Base-by-base conservation (phyloP, 2,329 filamentous ascomycete genomes). In the Dactylella cylindrospora region DNA sequence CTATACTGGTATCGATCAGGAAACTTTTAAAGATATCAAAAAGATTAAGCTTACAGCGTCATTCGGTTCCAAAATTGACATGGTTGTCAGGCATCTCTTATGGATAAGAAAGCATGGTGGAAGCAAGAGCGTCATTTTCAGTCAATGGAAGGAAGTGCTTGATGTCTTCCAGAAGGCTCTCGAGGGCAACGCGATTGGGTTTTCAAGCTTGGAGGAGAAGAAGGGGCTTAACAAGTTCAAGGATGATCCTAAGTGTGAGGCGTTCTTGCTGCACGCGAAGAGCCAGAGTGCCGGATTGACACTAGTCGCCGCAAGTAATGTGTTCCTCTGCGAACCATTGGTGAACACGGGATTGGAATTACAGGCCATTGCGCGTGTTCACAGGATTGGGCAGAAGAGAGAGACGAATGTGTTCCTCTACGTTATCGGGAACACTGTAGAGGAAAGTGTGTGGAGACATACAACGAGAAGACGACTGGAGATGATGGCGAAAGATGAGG, bases 381-480 rank as follows among this genome's bases (percentile, higher is more conserved):
- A 98, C 71, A 83, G 93, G 28, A 98, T 98, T 65, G 93, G 93
- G 0, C 93, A 97, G 73, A 79, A 84, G 65, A 83, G 87, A 45
- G 80, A 87, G 66, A 98, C 93, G 0, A 95, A 88, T 0, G 90
- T 97, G 1, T 97, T 90, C 86, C 85, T 96, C 72, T 97, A 97
- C 71, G 79, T 97, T 2, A 81, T 96, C n/a, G 83, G 85, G 12
- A 88, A 86, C 45, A 95, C 91, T 0, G 88, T 97, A 0, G 93
- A 98, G 70, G 86, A 95, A 74, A 86, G 86, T 1, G 94, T 97
- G 65, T 97, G 73, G 83, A 90, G 59, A 80, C 96, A 26, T 93
- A 88, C 0, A 88, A 95, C 1, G 78, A 71, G 53, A 73, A 70
- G 66, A 73, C 68, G 49, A 25, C 4, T 64, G 3, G 59, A 64